Evolutionary conservation across 2,329 filamentous ascomycete genomes (phyloP).

Genomic region (Fonsecaea erecta): DNA sequence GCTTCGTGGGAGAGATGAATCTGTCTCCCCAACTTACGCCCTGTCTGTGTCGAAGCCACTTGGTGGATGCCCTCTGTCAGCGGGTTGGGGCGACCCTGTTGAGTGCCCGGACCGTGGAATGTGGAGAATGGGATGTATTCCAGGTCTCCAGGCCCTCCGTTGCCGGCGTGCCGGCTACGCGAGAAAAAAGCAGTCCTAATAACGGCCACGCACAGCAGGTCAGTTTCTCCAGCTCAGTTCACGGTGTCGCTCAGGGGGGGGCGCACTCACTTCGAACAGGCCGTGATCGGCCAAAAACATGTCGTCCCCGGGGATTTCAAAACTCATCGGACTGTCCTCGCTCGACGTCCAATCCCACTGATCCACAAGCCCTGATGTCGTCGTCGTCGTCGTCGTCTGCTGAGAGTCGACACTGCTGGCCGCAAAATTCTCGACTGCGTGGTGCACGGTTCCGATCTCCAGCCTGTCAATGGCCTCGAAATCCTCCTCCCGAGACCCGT

Average conservation of each 20-base stretch:
- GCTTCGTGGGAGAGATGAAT: too few relatives aligned
- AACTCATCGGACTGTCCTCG: background rate
- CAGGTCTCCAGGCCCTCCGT: background rate
- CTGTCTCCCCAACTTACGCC: too few relatives aligned
- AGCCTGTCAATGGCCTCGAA: background rate
- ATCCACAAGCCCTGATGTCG: background rate
- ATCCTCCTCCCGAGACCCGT: background rate
- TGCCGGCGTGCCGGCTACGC: background rate
- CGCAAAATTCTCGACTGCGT: background rate
- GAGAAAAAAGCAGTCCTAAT: conserved; percentile 5
- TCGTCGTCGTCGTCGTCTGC: too few relatives aligned
- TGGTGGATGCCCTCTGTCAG: too few relatives aligned
- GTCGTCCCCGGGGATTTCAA: background rate
- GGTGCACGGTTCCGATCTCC: background rate
- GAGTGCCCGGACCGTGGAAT: too few relatives aligned
- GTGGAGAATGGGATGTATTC: background rate
- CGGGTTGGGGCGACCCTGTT: too few relatives aligned
- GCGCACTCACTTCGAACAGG: background rate
- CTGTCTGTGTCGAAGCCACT: too few relatives aligned
- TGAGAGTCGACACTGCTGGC: background rate
- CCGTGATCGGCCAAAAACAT: background rate
- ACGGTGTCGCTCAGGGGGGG: background rate
- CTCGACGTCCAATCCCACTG: conserved; percentile 2
- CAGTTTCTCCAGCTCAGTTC: too few relatives aligned
- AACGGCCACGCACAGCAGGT: background rate